Base-by-base conservation (phyloP, 768 basidiomycete species). In the Russula olivacea region DNA sequence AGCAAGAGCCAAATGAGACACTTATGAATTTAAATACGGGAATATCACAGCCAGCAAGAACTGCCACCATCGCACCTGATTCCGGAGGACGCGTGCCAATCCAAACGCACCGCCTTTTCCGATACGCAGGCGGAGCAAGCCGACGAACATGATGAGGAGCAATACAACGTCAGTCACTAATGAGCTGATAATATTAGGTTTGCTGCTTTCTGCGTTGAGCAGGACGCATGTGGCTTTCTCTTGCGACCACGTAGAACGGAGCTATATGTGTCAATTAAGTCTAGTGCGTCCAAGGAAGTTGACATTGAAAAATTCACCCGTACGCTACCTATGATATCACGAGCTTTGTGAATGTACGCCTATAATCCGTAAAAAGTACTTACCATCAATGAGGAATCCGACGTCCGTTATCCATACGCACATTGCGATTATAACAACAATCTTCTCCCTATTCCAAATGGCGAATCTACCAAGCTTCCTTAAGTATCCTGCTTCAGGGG, bases 401-500 rank as follows among this genome's bases (percentile, higher is more conserved):
- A 56, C 11, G 38, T 57, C 57, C 5, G 36, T 4, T 2, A 14
- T 1, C 61, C 55, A 62, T 43, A 30, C 1, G 25, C 23, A 15
- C 2, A 28, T 32, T 19, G 50, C 47, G 3, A 55, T n/a, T 28
- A n/a, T 23, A 4, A 43, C 1, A 19, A 50, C 6, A 17, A 41
- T 3, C 48, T 28, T 52, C 19, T 49, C 8, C 51, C 12, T 55
- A 14, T 57, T 55, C 61, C 61, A 62, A 23, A 57, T 49, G 4
- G 61, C 61, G n/a, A 57, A 19, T 25, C 58, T 59, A 19, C 17
- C 4, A 2, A 10, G 28, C 8, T 1, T 15, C 49, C 8, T 43
- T 59, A 15, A 52, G 50, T 2, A 6, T 28, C 19, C 41, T n/a
- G 10, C 15, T 50, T 38, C 25, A 3, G 12, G 34, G 28, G 28